Base-by-base conservation (phyloP, 2,329 filamentous ascomycete species). In the Immersiporthe knoxdaviesiana region DNA sequence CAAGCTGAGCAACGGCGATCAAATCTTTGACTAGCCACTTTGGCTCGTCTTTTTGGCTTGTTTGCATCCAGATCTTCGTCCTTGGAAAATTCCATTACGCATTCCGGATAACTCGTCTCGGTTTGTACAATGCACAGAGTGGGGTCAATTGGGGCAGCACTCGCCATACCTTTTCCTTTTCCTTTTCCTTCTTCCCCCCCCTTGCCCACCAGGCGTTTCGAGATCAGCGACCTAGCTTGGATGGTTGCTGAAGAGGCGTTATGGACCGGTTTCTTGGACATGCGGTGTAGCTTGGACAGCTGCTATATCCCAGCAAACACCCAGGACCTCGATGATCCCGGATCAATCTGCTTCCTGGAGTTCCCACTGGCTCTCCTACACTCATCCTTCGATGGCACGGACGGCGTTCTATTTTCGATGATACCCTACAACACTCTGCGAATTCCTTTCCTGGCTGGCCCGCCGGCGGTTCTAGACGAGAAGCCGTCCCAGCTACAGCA, bases 1-100 rank as follows among this genome's bases (percentile, higher is more conserved):
- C 72, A 88, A 84, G 74, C 82, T 85, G 67, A 74, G 44, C 1
- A 56, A 61, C 39, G 44, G 52, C 1, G 47, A 37, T 14, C 59
- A 30, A 52, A 35, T n/a, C 24, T 18, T 21, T 10, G 27, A 30
- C 2, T 37, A 60, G 41, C 27, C n/a, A 39, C 18, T 14, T 14
- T 37, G 7, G 24, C 21, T 32, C 35, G 21, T 66, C 12, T 30
- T 24, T 24, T 18, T 32, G 37, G 37, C 35, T 21, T 58, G 21
- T 27, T 30, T 44, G 18, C 10, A n/a, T 47, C 27, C 18, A 0
- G 32, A 12, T 24, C 21, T 8, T 24, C 21, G 18, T 39, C 56
- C 59, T 44, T 44, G 11, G 18, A 24, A 60, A 61, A n/a, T n/a
- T n/a, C n/a, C n/a, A n/a, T n/a, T n/a, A n/a, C n/a, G n/a, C n/a